phyloP scores from a whole-genome alignment of 2,329 filamentous ascomycete species.

The Diaporthe nobilis region DNA sequence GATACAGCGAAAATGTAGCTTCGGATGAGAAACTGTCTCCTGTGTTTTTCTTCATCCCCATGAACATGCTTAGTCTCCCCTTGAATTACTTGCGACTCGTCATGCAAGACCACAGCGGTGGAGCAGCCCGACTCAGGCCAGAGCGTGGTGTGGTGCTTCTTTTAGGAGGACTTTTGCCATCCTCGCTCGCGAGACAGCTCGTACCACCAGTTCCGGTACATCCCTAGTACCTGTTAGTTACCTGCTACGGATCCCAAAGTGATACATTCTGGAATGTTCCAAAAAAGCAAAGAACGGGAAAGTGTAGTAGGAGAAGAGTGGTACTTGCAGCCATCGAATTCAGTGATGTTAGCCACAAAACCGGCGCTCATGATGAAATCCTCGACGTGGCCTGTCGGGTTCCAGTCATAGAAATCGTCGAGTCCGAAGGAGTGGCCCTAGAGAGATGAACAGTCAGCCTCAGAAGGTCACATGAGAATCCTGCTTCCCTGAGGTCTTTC shows the following conservation, averaged over 20 bases:
- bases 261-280: no score
- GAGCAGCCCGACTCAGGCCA: background rate
- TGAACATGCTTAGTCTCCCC: no score
- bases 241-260: no score
- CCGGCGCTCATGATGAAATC: slow-evolving; percentile 45
- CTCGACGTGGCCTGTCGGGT: background rate
- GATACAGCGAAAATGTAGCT: background rate
- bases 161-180: slow-evolving; percentile 5
- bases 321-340: slow-evolving; percentile 59
- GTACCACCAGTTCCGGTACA: slow-evolving; percentile 62
- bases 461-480: background rate
- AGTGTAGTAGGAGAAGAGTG: no score
- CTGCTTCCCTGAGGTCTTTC: no score
- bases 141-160: background rate
- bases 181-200: slow-evolving; percentile 13
- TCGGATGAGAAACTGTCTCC: no score
- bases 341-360: slow-evolving; percentile 56
- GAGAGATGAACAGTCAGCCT: background rate
- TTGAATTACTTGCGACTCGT: background rate
- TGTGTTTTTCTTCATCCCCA: background rate
- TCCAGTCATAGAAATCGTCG: slow-evolving; percentile 17
- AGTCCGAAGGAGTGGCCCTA: slow-evolving; percentile 14
- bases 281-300: no score
- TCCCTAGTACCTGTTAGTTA: slow-evolving; percentile 46
- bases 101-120: background rate